Percentiles rank a stretch among this genome's conserved stretches.
phyloP scores from a whole-genome alignment of 2,329 filamentous ascomycete genomes.

The Thielaviopsis musarum region DNA sequence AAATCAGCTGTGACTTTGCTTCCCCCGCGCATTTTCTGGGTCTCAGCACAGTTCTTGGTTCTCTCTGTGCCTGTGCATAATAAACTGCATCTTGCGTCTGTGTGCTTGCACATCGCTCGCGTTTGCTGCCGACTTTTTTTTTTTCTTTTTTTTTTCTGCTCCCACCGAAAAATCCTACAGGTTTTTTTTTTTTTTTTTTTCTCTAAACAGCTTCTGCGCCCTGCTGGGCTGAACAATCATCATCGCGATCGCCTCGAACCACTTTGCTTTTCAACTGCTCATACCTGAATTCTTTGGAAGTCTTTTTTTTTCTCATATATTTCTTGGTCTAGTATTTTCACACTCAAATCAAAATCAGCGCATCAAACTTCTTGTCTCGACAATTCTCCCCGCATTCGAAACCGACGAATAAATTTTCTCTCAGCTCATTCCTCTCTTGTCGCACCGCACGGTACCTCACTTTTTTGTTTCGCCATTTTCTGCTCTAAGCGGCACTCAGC shows the following conservation, averaged over 20 bases:
- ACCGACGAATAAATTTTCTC: not conserved
- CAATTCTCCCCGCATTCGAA: not conserved
- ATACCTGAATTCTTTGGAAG: too few species aligned
- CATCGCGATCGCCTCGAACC: not conserved
- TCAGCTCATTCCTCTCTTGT: not conserved
- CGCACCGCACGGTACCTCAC: not conserved
- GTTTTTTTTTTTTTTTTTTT: constrained; percentile 1
- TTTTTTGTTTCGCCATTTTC: not conserved
- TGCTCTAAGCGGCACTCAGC: not conserved
- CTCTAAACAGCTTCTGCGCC: not conserved
- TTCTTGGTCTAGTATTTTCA: not conserved
- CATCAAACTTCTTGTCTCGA: not conserved
- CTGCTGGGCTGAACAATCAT: not conserved
- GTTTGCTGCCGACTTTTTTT: not conserved
- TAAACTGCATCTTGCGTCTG: not conserved
- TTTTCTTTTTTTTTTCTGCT: not conserved
- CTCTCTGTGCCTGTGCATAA: not conserved
- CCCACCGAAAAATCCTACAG: not conserved
- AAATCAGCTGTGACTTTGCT: too few species aligned
- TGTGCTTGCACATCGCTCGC: not conserved
- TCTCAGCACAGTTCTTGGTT: too few species aligned
- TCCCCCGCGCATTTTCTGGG: not conserved
- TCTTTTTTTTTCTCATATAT: not conserved
- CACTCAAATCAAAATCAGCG: not conserved
- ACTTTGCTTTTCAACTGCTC: not conserved